Base-by-base conservation (phyloP, 495 filamentous ascomycete species). In the Stereocaulon alpinum region DNA sequence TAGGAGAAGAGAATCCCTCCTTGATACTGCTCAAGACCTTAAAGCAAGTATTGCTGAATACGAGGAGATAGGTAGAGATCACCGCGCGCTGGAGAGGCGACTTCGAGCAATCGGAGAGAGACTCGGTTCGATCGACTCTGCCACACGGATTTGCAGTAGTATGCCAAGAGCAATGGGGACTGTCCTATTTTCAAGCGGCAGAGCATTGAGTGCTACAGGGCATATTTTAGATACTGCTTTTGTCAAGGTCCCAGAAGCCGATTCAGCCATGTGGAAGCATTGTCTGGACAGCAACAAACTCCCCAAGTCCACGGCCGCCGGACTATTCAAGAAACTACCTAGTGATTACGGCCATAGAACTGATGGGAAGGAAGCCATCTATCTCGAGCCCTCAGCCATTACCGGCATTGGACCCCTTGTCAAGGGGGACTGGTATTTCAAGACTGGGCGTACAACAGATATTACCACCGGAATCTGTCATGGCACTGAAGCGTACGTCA, bases 401-500 rank as follows among this genome's bases (percentile, higher is more conserved):
- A 24, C 27, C 7, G 47, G 27, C 27, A 50, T 30, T 18, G 47
- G 47, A 30, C 47, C n/a, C 9, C 41, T 58, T 6, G 3, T 44
- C 9, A 34, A 57, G 32, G 58, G 40, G 5, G 15, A 34, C 6
- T 61, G 52, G 40, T 61, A 56, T 22, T 45, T 56, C 49, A 61
- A 61, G 53, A 53, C 6, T 11, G 58, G 58, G 7, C 24, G 58
- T 6, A 61, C 52, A 18, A 61, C 52, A n/a, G 58, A 53, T 18
- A 32, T 55, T 32, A 60, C 57, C 30, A 42, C 50, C 2, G 57
- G 50, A 32, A 61, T 61, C 22, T 61, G 52, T 40, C 51, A 61
- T 43, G 58, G 58, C 18, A 45, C 58, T 20, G 40, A 56, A 44
- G 53, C 51, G 12, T 61, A 40, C 34, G 24, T 53, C 58, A 61